Evolutionary conservation across 768 basidiomycete species (phyloP).

Genomic region (Termitomyces sp.): DNA sequence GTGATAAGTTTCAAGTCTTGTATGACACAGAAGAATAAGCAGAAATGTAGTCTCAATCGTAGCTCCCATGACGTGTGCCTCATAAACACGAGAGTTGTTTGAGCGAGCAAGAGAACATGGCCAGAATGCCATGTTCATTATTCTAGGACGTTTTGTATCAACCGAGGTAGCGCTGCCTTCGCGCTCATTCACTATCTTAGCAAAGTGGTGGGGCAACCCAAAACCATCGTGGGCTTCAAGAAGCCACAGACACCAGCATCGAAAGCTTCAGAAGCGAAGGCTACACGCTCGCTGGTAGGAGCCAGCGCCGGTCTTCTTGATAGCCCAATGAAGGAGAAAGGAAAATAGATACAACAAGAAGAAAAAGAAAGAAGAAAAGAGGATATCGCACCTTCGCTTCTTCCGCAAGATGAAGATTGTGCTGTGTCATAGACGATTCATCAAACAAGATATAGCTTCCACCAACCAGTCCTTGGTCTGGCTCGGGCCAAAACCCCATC

Average conservation of each 20-base stretch:
- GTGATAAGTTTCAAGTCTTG: conserved; percentile 4
- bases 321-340: conserved; percentile 48
- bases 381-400: conserved; percentile 49
- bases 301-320: conserved; percentile 92
- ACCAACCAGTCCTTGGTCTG: conserved; percentile 77
- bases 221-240: conserved; percentile 66
- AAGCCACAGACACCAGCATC: conserved; percentile 8
- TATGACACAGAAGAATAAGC: conserved; percentile 12
- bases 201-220: conserved; percentile 18
- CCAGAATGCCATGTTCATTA: conserved; percentile 24
- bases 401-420: conserved; percentile 46
- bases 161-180: conserved; percentile 50
- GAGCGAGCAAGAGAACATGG: conserved; percentile 43
- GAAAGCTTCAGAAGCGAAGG: conserved; percentile 19
- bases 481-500: conserved; percentile 77
- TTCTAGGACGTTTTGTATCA: conserved; percentile 96
- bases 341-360: conserved; percentile 5
- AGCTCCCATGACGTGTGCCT: conserved; percentile 81
- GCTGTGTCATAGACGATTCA: conserved; percentile 47
- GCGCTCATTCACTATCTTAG: conserved; percentile 18
- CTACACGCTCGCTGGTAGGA: conserved; percentile 58
- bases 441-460: conserved; percentile 87
- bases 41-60: conserved; percentile 78
- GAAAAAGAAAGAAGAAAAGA: conserved; percentile 5
- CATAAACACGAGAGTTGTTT: conserved; percentile 84